These are phyloP conservation scores for Choiromyces venosus DNA, from an alignment of 495 filamentous ascomycete genomes.

Conservation along the genomic window DNA sequence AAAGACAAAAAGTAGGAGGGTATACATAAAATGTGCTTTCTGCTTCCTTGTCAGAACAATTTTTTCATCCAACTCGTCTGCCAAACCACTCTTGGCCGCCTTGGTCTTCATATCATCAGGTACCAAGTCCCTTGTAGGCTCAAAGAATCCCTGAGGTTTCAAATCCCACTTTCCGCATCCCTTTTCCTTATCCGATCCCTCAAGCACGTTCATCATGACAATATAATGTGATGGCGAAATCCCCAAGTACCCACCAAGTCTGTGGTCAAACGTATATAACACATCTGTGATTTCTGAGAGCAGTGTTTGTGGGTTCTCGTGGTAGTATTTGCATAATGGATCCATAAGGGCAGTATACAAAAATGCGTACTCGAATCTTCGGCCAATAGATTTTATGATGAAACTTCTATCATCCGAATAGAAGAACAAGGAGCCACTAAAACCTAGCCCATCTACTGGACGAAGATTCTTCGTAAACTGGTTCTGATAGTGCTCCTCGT, in stretches of 20 bases:
- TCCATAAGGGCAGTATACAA: slow-evolving; percentile 33
- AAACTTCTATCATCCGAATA: slow-evolving; percentile 29
- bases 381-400: slow-evolving; percentile 37
- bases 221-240: slow-evolving; percentile 38
- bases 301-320: slow-evolving; percentile 22
- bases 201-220: slow-evolving; percentile 35
- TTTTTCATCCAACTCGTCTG: slow-evolving; percentile 39
- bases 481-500: slow-evolving; percentile 31
- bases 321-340: slow-evolving; percentile 25
- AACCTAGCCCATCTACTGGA: slow-evolving; percentile 33
- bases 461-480: slow-evolving; percentile 24
- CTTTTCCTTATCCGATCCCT: slow-evolving; percentile 29
- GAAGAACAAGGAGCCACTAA: slow-evolving; percentile 37
- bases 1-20: not conserved
- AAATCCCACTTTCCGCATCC: slow-evolving; percentile 38
- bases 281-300: slow-evolving; percentile 32
- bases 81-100: slow-evolving; percentile 36
- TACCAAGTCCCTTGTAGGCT: slow-evolving; percentile 37
- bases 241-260: slow-evolving; percentile 34
- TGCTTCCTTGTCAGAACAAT: slow-evolving; percentile 29
- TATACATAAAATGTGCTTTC: slow-evolving; percentile 31
- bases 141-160: slow-evolving; percentile 39
- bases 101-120: slow-evolving; percentile 34
- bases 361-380: slow-evolving; percentile 39
- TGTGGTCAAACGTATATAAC: slow-evolving; percentile 34